Conservation (phyloP, 805 yeast species). For the Spathaspora passalidarum region DNA sequence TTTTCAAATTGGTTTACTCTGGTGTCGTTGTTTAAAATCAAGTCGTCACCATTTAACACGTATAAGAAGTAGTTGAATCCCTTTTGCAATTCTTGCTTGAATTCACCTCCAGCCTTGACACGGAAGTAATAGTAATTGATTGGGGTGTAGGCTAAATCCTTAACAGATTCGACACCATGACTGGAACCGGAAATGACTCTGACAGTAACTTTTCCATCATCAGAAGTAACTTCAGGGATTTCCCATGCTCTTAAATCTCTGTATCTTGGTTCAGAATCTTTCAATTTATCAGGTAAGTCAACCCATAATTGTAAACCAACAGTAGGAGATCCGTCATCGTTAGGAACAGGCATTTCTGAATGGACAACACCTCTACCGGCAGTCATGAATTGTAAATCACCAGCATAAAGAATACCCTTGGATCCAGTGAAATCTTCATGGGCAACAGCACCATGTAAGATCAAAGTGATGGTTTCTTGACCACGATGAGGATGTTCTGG, state of each 20-base stretch:
- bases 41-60: constrained; percentile 54
- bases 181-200: constrained; percentile 76
- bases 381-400: constrained; percentile 92
- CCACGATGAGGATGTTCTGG: constrained; percentile 42
- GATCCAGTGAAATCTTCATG: constrained; percentile 77
- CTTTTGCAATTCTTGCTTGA: constrained; percentile 55
- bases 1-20: constrained; percentile 45
- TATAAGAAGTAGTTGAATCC: constrained; percentile 71
- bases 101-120: constrained; percentile 62
- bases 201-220: constrained; percentile 58
- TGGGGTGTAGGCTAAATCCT: constrained; percentile 80
- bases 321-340: constrained; percentile 45
- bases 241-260: constrained; percentile 70
- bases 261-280: constrained; percentile 68
- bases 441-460: constrained; percentile 35
- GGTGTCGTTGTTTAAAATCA: constrained; percentile 45
- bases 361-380: constrained; percentile 88
- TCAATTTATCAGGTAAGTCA: constrained; percentile 65
- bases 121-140: constrained; percentile 67
- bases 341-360: constrained; percentile 76
- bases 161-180: constrained; percentile 70
- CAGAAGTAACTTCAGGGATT: constrained; percentile 65
- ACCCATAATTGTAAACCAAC: constrained; percentile 88
- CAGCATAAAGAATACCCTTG: constrained; percentile 71
- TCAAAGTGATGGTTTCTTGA: constrained; percentile 35